Evolutionary conservation across 148 eudicot species (phyloP).

Genomic region (Chenopodium formosanum): DNA sequence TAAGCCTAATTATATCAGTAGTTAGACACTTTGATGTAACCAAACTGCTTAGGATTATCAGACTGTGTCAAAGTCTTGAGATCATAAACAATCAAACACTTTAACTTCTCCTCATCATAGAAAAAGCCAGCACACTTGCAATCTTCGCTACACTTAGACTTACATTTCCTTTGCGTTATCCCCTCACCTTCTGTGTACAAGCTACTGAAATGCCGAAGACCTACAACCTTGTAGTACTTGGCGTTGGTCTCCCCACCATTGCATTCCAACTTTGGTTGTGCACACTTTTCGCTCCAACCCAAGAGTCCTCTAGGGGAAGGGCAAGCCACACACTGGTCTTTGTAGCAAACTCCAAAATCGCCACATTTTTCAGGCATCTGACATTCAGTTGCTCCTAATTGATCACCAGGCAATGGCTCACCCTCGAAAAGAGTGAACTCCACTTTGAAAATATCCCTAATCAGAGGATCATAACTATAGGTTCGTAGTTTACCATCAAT

Average conservation of each 20-base stretch:
- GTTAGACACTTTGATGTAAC: conserved; percentile 35
- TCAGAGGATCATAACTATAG: not conserved
- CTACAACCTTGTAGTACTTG: conserved; percentile 46
- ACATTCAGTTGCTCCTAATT: conserved; percentile 28
- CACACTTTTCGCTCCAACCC: conserved; percentile 49
- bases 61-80: conserved; percentile 49
- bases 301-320: conserved; percentile 40
- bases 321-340: conserved; percentile 50
- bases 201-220: conserved; percentile 41
- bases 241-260: conserved; percentile 31
- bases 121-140: conserved; percentile 62
- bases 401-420: conserved; percentile 5
- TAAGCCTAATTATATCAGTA: not conserved
- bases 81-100: conserved; percentile 60
- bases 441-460: conserved; percentile 25
- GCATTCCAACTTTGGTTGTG: conserved; percentile 19
- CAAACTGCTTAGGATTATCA: conserved; percentile 36
- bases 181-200: conserved; percentile 45
- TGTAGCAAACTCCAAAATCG: conserved; percentile 46
- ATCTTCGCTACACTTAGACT: conserved; percentile 45
- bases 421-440: conserved; percentile 29
- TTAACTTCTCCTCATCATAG: conserved; percentile 39
- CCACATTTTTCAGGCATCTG: conserved; percentile 51
- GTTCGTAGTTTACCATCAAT: not conserved
- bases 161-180: conserved; percentile 30